These are phyloP conservation scores for Fragaria iinumae DNA, from an alignment of 306 rosid genomes.

Conservation along the genomic window DNA sequence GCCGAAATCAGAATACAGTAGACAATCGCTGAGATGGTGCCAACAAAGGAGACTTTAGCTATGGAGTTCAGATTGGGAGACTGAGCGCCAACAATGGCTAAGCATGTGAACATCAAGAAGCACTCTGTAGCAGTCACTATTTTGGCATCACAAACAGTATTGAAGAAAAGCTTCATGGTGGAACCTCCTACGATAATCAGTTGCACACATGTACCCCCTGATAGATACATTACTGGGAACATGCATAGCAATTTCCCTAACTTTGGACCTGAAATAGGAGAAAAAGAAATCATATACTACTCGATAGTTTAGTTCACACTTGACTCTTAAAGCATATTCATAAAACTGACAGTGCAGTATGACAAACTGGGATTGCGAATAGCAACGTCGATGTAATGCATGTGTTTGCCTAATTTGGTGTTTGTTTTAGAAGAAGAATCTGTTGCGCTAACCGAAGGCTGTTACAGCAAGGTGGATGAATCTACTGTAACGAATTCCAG, in stretches of 20 bases:
- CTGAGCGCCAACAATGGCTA: slow-evolving; percentile 54
- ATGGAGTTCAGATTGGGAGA: slow-evolving; percentile 63
- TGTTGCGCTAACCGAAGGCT: slow-evolving; percentile 55
- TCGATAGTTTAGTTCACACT: neutral
- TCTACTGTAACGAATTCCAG: slow-evolving; percentile 63
- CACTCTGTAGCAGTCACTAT: slow-evolving; percentile 37
- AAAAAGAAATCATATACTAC: neutral
- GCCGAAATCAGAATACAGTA: slow-evolving; percentile 55
- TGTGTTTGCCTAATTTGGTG: neutral
- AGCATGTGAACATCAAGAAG: slow-evolving; percentile 49
- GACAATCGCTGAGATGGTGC: slow-evolving; percentile 34
- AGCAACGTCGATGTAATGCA: neutral
- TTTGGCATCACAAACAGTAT: slow-evolving; percentile 27
- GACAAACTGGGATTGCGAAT: neutral
- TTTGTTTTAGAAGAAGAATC: neutral
- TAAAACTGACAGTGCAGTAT: neutral
- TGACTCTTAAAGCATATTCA: neutral
- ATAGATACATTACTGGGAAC: slow-evolving; percentile 62
- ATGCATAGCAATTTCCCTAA: slow-evolving; percentile 53
- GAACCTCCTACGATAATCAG: slow-evolving; percentile 64
- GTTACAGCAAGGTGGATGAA: slow-evolving; percentile 51
- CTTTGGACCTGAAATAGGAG: slow-evolving; percentile 47
- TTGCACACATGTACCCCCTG: slow-evolving; percentile 70
- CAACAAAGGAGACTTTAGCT: slow-evolving; percentile 46
- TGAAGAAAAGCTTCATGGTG: slow-evolving; percentile 43